A percentile compares a stretch with the other conserved stretches of the same genome.
Evolutionary conservation across 352 stramenopile species (phyloP).

Genomic region (Globisporangium irregulare): DNA sequence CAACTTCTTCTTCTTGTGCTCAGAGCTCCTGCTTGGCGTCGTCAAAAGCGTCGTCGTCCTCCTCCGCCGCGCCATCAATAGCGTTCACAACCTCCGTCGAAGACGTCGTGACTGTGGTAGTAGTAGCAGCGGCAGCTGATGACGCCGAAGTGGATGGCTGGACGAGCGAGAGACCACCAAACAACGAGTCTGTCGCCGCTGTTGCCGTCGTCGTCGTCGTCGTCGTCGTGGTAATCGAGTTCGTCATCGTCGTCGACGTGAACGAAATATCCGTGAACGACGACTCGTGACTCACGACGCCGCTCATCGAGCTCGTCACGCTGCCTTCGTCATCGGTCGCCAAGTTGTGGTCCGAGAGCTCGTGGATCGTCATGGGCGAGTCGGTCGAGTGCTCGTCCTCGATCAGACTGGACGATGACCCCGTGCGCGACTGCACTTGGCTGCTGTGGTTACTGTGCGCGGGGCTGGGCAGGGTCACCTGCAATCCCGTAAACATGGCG

Average conservation of each 20-base stretch:
- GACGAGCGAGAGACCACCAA: constrained; percentile 19
- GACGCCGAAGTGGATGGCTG: constrained; percentile 2
- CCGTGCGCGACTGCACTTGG: constrained; percentile 15
- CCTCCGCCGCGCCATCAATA: not conserved
- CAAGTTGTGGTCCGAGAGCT: constrained; percentile 36
- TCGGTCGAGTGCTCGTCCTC: constrained; percentile 21
- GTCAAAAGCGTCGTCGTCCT: constrained; percentile 10
- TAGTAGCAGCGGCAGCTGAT: not conserved
- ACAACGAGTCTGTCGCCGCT: constrained; percentile 8
- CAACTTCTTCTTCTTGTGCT: not conserved
- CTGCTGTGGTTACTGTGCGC: not conserved
- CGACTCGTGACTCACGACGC: constrained; percentile 14
- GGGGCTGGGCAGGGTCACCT: constrained; percentile 12
- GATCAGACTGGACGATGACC: constrained; percentile 18
- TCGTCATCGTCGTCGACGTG: constrained; percentile 11
- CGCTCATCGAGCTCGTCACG: constrained; percentile 3
- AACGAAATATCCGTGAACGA: constrained; percentile 23
- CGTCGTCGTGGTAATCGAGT: not conserved
- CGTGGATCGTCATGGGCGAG: constrained; percentile 49
- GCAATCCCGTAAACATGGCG: constrained; percentile 15
- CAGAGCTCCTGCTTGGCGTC: constrained; percentile 15
- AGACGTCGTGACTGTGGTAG: not conserved
- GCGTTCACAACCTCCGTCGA: not conserved
- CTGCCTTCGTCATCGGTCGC: constrained; percentile 15
- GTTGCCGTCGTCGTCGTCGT: not conserved